Evolutionary conservation across 495 filamentous ascomycete genomes (phyloP), one percentile per base, ranked within the genome.

Genomic region (Aspergillus sclerotioniger): DNA sequence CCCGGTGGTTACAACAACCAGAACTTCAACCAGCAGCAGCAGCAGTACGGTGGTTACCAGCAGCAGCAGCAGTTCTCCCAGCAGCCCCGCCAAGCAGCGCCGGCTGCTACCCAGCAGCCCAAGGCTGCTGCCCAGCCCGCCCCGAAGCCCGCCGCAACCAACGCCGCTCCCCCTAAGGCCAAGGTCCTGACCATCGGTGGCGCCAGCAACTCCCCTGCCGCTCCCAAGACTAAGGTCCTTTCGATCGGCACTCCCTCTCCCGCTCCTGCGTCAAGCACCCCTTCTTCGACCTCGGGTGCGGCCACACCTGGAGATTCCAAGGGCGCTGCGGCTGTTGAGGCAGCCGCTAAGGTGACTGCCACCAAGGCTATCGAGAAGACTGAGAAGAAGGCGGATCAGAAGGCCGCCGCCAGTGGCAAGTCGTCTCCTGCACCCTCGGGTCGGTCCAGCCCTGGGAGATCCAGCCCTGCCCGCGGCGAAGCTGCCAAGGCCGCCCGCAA

Each of bases 361-460:
- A 74, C 81, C 51, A 96, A 94, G 77, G 85, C 90, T 1, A 88
- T 95, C 33, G 86, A 93, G 32, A 91, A 91, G 74, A 82, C 86
- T 0, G 81, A 87, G 32, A 89, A 90, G 71, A 72, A 76, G 62
- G 66, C 76, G 20, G 67, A 77, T 12, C 39, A 59, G 16, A 77
- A 77, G 62, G 74, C 76, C 25, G 67, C 70, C 12, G 67, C 80
- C n/a, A 84, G 83, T 59, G 90, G 89, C 49, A 89, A 82, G 56
- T 82, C 87, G 8, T 92, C 91, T 1, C 88, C 91, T 5, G 78
- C 88, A 12, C 89, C 89, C 15, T 92, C 89, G 3, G 91, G 90
- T 13, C 82, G 89, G 16, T 88, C 84, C 9, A 91, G 87, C 64
- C 90, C 91, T 13, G 79, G 82, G 4, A 70, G 80, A 37, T 77